Evolutionary conservation across 2,329 filamentous ascomycete genomes (phyloP).

Genomic region (Colletotrichum sp.): DNA sequence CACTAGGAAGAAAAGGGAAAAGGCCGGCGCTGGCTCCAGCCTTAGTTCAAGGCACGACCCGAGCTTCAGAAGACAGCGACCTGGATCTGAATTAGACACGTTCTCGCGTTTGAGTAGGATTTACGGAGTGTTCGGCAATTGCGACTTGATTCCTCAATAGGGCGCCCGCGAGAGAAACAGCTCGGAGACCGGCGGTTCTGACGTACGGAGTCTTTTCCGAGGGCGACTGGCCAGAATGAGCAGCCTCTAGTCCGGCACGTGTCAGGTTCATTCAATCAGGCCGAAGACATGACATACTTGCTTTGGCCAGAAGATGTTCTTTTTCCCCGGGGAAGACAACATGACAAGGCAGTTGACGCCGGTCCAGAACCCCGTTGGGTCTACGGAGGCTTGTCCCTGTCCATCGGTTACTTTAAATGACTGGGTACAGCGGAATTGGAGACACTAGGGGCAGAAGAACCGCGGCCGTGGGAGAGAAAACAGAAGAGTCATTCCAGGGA

Average conservation of each 20-base stretch:
- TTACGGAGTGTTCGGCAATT: not conserved
- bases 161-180: not conserved
- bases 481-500: not conserved
- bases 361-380: not conserved
- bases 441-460: not conserved
- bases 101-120: not conserved
- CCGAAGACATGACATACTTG: not conserved
- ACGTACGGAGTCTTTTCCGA: not conserved
- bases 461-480: not conserved
- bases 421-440: not conserved
- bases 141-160: not conserved
- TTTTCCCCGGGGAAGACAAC: not conserved
- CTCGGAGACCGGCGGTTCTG: not conserved
- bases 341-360: not conserved
- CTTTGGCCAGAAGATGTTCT: not conserved
- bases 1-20: not conserved
- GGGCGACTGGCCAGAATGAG: not conserved
- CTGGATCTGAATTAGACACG: not conserved
- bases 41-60: not conserved
- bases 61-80: not conserved
- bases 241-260: not conserved
- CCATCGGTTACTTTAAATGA: not conserved
- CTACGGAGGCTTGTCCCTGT: not conserved
- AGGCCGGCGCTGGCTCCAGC: not conserved
- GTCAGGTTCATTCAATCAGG: conserved; percentile 12